These are phyloP conservation scores for Tolypocladium album DNA, from an alignment of 2,329 filamentous ascomycete genomes.

Conservation along the genomic window DNA sequence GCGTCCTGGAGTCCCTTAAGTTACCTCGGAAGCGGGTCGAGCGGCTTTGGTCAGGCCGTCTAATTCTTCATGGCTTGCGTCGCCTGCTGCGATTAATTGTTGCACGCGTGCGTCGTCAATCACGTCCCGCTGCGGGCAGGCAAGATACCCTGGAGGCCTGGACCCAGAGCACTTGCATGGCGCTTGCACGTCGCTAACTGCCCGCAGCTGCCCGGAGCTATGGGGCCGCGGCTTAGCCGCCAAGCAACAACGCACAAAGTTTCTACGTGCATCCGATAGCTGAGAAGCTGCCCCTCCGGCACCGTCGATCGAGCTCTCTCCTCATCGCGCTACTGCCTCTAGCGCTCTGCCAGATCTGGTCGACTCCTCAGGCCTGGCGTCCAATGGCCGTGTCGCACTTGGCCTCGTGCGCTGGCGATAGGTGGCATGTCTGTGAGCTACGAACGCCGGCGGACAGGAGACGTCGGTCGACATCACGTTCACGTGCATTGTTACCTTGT, in stretches of 20 bases:
- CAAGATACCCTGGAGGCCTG: neutral
- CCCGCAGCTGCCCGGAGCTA: neutral
- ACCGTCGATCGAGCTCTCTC: neutral
- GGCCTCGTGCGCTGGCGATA: slow-evolving; percentile 23
- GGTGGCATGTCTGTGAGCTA: slow-evolving; percentile 1
- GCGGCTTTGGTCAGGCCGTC: neutral
- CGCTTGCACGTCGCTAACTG: neutral
- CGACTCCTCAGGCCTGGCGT: slow-evolving; percentile 1
- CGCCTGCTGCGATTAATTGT: neutral
- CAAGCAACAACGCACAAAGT: neutral
- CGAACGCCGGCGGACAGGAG: neutral
- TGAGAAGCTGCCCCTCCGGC: too few species aligned
- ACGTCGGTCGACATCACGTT: neutral
- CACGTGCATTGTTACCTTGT: neutral
- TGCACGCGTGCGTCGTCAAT: neutral
- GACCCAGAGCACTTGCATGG: neutral
- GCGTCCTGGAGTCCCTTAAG: neutral
- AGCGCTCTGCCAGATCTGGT: neutral
- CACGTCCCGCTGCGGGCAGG: neutral
- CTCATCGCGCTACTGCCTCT: neutral
- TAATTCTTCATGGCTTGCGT: neutral
- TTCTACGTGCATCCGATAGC: neutral
- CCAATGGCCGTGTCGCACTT: slow-evolving; percentile 17
- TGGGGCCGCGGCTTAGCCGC: slow-evolving; percentile 2
- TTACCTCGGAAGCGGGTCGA: slow-evolving; percentile 2